Percentiles rank a stretch among this genome's conserved stretches.
These are phyloP conservation scores for Dalbergia oliveri DNA, from an alignment of 306 rosid genomes.

Conservation along the genomic window DNA sequence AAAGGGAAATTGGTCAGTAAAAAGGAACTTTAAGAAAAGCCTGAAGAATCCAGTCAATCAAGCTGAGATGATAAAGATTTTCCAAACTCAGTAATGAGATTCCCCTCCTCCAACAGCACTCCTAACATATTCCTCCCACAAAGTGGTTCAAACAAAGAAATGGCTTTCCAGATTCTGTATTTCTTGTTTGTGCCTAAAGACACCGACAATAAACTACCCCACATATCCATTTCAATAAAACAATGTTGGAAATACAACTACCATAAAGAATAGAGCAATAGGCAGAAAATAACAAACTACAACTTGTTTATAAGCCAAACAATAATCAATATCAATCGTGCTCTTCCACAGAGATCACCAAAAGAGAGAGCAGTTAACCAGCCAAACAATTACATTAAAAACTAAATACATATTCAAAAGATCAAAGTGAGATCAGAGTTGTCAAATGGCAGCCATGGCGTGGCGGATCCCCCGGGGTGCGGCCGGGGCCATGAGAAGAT, in stretches of 20 bases:
- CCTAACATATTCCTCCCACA: constrained; percentile 18
- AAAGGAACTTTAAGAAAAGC: constrained; percentile 9
- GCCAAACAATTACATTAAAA: neutral
- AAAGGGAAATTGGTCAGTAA: constrained; percentile 7
- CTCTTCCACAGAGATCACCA: neutral
- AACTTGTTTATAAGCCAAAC: neutral
- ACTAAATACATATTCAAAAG: neutral
- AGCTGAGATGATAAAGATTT: constrained; percentile 19
- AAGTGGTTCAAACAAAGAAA: constrained; percentile 4
- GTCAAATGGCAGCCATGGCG: too few relatives aligned
- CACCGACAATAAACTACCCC: constrained; percentile 8
- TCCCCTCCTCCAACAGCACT: neutral
- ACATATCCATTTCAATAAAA: constrained; percentile 6
- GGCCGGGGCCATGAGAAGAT: too few relatives aligned
- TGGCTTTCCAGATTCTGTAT: constrained; percentile 14
- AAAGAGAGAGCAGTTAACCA: neutral
- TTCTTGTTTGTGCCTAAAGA: constrained; percentile 2
- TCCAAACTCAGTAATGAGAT: neutral
- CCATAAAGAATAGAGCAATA: constrained; percentile 14
- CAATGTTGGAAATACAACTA: constrained; percentile 18
- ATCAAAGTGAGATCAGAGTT: neutral
- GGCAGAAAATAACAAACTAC: neutral
- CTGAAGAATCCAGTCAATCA: constrained; percentile 27
- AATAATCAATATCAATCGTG: neutral
- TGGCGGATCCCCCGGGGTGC: too few relatives aligned